Percentiles rank a stretch among this genome's conserved stretches.
phyloP scores from a whole-genome alignment of 768 basidiomycete species.

The Serpula lacrymans region DNA sequence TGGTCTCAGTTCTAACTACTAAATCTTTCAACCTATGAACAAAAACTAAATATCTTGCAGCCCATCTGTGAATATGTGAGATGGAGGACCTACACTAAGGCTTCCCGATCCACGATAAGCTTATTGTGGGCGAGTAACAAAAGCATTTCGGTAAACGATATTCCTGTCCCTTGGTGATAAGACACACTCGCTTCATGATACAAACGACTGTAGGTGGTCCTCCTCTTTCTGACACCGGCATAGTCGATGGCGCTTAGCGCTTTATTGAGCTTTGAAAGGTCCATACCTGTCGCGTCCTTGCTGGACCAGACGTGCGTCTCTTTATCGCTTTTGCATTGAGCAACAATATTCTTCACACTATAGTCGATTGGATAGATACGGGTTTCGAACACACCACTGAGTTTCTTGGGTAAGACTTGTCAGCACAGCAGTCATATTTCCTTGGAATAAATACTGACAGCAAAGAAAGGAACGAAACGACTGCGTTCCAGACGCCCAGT shows the following conservation, averaged over 20 bases:
- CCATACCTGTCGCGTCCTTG: slow-evolving; percentile 49
- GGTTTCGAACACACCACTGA: slow-evolving; percentile 86
- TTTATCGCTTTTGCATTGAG: slow-evolving; percentile 40
- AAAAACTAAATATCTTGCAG: slow-evolving; percentile 5
- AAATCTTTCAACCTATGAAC: slow-evolving; percentile 66
- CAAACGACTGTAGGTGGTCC: slow-evolving; percentile 68
- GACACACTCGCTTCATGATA: slow-evolving; percentile 85
- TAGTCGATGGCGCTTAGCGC: slow-evolving; percentile 67
- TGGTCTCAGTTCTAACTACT: slow-evolving; percentile 69
- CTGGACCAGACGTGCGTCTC: slow-evolving; percentile 29
- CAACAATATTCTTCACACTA: slow-evolving; percentile 57
- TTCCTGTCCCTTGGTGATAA: slow-evolving; percentile 69
- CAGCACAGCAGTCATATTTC: slow-evolving; percentile 5
- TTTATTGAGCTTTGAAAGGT: slow-evolving; percentile 57
- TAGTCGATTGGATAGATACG: slow-evolving; percentile 76
- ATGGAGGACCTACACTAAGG: slow-evolving; percentile 75
- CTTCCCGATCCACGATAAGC: slow-evolving; percentile 85
- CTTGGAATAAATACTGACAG: slow-evolving; percentile 46
- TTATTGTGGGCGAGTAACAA: slow-evolving; percentile 87
- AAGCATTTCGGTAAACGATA: slow-evolving; percentile 90
- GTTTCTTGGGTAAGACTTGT: slow-evolving; percentile 46
- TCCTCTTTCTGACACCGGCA: slow-evolving; percentile 56
- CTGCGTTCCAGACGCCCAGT: slow-evolving; percentile 74
- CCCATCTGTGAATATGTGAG: background rate
- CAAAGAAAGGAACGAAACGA: slow-evolving; percentile 76